Conservation (phyloP, 2,329 filamentous ascomycete genomes). For the Neofusicoccum laricinum region DNA sequence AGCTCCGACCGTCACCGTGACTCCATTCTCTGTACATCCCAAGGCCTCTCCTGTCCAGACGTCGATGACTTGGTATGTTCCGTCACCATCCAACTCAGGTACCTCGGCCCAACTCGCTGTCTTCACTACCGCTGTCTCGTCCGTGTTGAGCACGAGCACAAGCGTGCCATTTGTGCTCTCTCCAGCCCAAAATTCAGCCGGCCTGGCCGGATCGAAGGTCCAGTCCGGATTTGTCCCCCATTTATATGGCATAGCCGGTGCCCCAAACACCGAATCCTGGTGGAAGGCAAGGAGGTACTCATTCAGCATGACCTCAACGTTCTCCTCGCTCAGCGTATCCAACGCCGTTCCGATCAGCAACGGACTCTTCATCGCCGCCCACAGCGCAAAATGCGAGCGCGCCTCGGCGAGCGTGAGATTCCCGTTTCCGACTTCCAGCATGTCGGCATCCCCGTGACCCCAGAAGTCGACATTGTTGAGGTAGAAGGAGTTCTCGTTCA, state of each 20-base stretch:
- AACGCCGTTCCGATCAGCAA: constrained; percentile 43
- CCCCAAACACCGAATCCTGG: constrained; percentile 44
- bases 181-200: constrained; percentile 30
- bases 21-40: constrained; percentile 18
- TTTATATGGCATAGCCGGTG: constrained; percentile 38
- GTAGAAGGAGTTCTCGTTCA: constrained; percentile 38
- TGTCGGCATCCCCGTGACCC: constrained; percentile 39
- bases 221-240: constrained; percentile 51
- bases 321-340: constrained; percentile 35
- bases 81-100: constrained; percentile 20
- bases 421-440: constrained; percentile 42
- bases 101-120: constrained; percentile 23
- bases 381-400: constrained; percentile 38
- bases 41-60: constrained; percentile 23
- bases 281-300: constrained; percentile 44
- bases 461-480: constrained; percentile 36
- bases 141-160: constrained; percentile 29
- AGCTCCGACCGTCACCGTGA: constrained; percentile 18
- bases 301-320: constrained; percentile 40
- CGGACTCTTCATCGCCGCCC: constrained; percentile 43
- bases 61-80: constrained; percentile 22
- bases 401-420: constrained; percentile 30
- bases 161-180: constrained; percentile 24
- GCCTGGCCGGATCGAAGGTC: constrained; percentile 43
- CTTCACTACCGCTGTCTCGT: constrained; percentile 19